Percentiles rank a stretch among this genome's conserved stretches.
These are phyloP conservation scores for Danielia reshetovae DNA, from an alignment of 805 yeast genomes.

Conservation along the genomic window DNA sequence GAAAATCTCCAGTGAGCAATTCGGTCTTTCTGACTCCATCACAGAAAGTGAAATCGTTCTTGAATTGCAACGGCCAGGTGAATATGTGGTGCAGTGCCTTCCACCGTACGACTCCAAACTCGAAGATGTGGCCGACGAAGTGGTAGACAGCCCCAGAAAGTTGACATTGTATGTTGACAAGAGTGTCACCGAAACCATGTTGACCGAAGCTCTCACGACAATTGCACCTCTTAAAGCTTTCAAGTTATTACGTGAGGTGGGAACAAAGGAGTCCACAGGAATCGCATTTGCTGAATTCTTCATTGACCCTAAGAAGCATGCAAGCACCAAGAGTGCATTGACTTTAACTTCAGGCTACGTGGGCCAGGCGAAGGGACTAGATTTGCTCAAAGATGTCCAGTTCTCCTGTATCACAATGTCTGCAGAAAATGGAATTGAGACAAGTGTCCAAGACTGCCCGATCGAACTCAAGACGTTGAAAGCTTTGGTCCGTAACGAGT, in stretches of 20 bases:
- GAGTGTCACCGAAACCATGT: slow-evolving; percentile 38
- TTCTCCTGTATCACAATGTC: slow-evolving; percentile 31
- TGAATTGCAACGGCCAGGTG: slow-evolving; percentile 29
- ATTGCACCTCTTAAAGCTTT: slow-evolving; percentile 41
- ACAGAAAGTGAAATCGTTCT: slow-evolving; percentile 3
- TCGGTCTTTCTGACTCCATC: not conserved
- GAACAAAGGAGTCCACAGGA: slow-evolving; percentile 51
- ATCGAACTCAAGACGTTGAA: slow-evolving; percentile 36
- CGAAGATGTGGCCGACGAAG: slow-evolving; percentile 23
- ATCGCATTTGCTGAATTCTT: slow-evolving; percentile 50
- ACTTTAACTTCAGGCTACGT: slow-evolving; percentile 8
- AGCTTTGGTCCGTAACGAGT: slow-evolving; percentile 34
- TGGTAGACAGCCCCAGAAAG: slow-evolving; percentile 44
- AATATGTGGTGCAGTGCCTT: slow-evolving; percentile 29
- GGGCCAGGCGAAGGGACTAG: slow-evolving; percentile 12
- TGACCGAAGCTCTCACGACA: slow-evolving; percentile 38
- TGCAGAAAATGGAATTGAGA: slow-evolving; percentile 11
- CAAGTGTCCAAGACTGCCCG: slow-evolving; percentile 35
- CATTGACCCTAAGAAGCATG: slow-evolving; percentile 15
- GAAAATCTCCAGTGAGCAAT: slow-evolving; percentile 17
- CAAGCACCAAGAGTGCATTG: slow-evolving; percentile 13
- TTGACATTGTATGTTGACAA: slow-evolving; percentile 46
- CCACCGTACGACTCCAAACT: slow-evolving; percentile 14
- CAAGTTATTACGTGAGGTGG: slow-evolving; percentile 43
- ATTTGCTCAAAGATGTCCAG: slow-evolving; percentile 21